Percentiles rank a stretch among this genome's conserved stretches.
These are phyloP conservation scores for Cardamine resedifolia DNA, from an alignment of 345 rosid genomes.

Conservation along the genomic window DNA sequence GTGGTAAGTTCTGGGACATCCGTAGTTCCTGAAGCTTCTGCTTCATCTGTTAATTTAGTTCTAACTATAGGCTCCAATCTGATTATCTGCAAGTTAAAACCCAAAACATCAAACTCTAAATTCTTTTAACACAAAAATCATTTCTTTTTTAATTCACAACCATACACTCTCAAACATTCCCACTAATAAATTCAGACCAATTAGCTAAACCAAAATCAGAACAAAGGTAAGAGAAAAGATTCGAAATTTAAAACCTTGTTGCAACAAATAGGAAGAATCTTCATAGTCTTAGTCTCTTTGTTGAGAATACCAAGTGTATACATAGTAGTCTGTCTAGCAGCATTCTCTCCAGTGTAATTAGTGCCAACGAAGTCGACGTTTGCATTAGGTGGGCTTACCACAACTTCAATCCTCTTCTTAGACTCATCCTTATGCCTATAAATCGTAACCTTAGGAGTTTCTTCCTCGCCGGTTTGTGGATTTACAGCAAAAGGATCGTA, in stretches of 20 bases:
- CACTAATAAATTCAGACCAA: background rate
- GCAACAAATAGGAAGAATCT: constrained; percentile 69
- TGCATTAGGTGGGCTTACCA: constrained; percentile 62
- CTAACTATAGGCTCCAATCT: constrained; percentile 68
- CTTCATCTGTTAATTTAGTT: constrained; percentile 29
- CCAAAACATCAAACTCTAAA: background rate
- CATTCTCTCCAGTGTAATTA: constrained; percentile 65
- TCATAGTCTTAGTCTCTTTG: constrained; percentile 58
- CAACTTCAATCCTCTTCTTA: constrained; percentile 60
- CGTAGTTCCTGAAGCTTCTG: constrained; percentile 37
- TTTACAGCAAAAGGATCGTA: constrained; percentile 43
- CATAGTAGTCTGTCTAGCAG: constrained; percentile 56
- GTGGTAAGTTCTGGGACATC: constrained; percentile 37
- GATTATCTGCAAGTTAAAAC: constrained; percentile 52
- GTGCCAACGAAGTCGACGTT: constrained; percentile 74
- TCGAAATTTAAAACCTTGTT: constrained; percentile 54
- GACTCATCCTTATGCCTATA: constrained; percentile 45
- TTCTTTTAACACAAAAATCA: background rate
- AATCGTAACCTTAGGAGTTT: constrained; percentile 42
- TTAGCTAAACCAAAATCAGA: background rate
- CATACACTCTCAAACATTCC: background rate
- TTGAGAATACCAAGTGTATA: constrained; percentile 74
- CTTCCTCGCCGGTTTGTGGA: background rate
- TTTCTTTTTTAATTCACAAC: background rate
- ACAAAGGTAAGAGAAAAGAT: background rate